Conservation (phyloP, 306 rosid genomes). For the Quercus variabilis region DNA sequence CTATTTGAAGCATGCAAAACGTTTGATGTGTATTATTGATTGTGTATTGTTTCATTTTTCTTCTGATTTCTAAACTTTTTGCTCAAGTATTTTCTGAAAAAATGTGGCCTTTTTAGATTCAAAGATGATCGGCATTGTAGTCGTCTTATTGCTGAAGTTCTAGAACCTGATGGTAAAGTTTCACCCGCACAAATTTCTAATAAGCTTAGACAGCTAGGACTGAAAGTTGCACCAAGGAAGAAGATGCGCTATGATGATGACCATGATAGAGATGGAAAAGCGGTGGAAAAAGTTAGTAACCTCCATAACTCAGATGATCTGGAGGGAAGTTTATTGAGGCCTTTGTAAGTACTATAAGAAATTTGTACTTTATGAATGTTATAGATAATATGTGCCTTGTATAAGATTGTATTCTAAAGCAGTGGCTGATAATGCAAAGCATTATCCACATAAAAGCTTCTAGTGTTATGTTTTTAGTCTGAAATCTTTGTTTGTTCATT, state of each 20-base stretch:
- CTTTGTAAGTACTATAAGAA: conserved; percentile 46
- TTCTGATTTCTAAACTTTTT: background rate
- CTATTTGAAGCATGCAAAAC: background rate
- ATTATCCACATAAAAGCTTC: background rate
- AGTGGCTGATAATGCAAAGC: background rate
- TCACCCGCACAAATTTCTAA: conserved; percentile 67
- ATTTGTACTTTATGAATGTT: conserved; percentile 14
- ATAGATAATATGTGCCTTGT: background rate
- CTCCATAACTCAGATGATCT: conserved; percentile 29
- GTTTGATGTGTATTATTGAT: background rate
- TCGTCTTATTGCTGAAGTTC: conserved; percentile 57
- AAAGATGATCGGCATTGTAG: conserved; percentile 66
- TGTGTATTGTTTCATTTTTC: background rate
- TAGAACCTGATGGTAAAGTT: conserved; percentile 67
- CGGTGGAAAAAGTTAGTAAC: conserved; percentile 14
- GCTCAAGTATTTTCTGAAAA: conserved; percentile 10
- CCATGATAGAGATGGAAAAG: conserved; percentile 31
- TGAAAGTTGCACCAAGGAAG: conserved; percentile 46
- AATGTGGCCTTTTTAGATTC: conserved; percentile 42
- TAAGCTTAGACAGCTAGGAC: conserved; percentile 68
- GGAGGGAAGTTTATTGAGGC: conserved; percentile 34
- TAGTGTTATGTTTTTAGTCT: background rate
- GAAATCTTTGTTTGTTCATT: background rate
- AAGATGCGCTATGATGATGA: conserved; percentile 28
- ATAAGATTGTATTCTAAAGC: background rate